Evolutionary conservation across 2,329 filamentous ascomycete genomes (phyloP), one percentile per base, ranked within the genome.

Genomic region (Paecilomyces niveus): DNA sequence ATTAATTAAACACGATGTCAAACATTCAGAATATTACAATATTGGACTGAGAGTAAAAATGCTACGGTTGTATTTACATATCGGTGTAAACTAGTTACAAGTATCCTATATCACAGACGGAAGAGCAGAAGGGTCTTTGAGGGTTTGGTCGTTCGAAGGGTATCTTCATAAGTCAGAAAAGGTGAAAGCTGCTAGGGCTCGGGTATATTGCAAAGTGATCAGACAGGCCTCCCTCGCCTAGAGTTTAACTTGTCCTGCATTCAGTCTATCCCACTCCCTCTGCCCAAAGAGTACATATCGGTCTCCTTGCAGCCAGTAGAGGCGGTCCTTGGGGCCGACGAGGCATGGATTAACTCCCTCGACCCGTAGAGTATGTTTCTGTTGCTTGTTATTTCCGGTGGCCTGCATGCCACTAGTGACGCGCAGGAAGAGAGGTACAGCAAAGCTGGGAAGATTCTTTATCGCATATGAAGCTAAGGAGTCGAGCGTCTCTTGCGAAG

Each of bases 331-430:
- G 26, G 66, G 55, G 5, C 65, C 64, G 11, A 76, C 67, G 9
- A 66, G 63, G 3, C 68, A 73, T 0, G 88, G 89, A 66, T 90
- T 83, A 0, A 93, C 89, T 0, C 92, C 91, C 62, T 92, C 83
- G 1, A 80, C 78, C n/a, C 90, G 80, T 62, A 96, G 71, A 0
- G 78, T 74, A 62, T 88, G 84, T 74, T 96, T 96, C 75, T 92
- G 88, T 76, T 95, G 89, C 80, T 96, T 96, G 68, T 91, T 89
- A 54, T 91, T 96, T 0, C 91, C 90, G 3, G 92, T 96, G 1
- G 85, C 81, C 67, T 88, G 84, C 63, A 85, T 81, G 26, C 82
- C 80, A 26, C 76, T 78, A 7, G 87, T 81, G 5, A 92, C 74
- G 11, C 92, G 81, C 54, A 96, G 70, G 74, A 96, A 96, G 0